phyloP scores from a whole-genome alignment of 75 land plant species.

The Pinus taeda region DNA sequence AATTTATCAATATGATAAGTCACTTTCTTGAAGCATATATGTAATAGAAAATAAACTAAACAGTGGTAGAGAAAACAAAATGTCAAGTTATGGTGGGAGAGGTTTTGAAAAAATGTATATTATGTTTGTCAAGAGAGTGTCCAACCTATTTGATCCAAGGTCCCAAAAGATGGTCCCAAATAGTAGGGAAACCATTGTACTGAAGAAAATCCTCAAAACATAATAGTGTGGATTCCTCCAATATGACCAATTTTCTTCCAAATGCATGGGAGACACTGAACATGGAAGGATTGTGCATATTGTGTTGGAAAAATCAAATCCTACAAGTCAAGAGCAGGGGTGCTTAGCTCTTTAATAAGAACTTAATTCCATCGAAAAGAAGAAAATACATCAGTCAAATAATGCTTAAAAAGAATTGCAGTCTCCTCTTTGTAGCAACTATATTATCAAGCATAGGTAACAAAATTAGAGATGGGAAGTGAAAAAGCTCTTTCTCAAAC shows the following conservation, averaged over 20 bases:
- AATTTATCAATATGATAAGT: too few species aligned
- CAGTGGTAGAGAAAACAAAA: too few species aligned
- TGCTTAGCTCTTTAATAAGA: constrained; percentile 52
- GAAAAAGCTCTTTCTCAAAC: too few species aligned
- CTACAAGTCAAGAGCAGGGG: constrained; percentile 41
- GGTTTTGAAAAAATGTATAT: too few species aligned
- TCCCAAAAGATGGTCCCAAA: not conserved
- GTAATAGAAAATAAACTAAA: too few species aligned
- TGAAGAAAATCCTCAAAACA: constrained; percentile 25
- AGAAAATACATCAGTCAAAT: not conserved
- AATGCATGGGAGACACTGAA: constrained; percentile 61
- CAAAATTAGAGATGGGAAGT: too few species aligned
- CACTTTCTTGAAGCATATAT: too few species aligned
- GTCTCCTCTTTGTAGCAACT: too few species aligned
- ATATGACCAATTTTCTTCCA: constrained; percentile 87
- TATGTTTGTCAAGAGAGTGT: not conserved
- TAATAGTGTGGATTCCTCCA: constrained; percentile 87
- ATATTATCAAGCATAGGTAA: too few species aligned
- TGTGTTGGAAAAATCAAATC: constrained; percentile 65
- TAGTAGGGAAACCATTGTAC: too few species aligned
- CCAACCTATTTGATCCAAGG: constrained; percentile 1
- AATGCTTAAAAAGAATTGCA: too few species aligned
- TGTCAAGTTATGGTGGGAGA: too few species aligned
- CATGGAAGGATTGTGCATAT: constrained; percentile 43
- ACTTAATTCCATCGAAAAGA: constrained; percentile 41